Evolutionary conservation across 2,329 filamentous ascomycete genomes (phyloP), one percentile per base, ranked within the genome.

Genomic region (Pseudocercospora crystallina): DNA sequence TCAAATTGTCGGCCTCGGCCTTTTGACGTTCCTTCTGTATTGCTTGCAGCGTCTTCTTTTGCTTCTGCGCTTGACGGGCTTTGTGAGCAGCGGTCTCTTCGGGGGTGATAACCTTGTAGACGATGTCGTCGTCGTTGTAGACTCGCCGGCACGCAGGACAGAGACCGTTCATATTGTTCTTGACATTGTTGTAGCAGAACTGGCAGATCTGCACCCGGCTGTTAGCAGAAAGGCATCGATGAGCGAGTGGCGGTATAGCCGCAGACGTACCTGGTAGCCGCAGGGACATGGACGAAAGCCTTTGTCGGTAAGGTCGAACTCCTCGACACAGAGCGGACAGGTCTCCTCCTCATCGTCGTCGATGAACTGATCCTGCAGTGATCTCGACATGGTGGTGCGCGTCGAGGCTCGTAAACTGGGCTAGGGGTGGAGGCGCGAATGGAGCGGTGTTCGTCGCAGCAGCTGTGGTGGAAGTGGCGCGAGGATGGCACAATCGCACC

Each of bases 101-200:
- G 54, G 83, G 83, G 48, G 92, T 95, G 53, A 96, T 89, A 49
- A 94, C 87, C 73, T 96, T 96, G 82, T 90, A 99, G 72, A 96
- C 84, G 69, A 99, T 97, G 29, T 90, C 95, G 70, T 92, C 92
- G 62, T 99, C 95, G 70, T 96, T 90, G 71, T 99, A 99, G 5
- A 90, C 87, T 69, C 94, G 82, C 73, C 94, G 84, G 71, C 94
- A 99, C 61, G 95, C 95, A n/a, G 94, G 94, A 71, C 94, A 99
- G 51, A 96, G 81, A 32, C 92, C 91, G 69, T 96, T 97, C 81
- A 96, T 90, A 65, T 96, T 96, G 64, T 88, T 95, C 75, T 95
- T 95, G 71, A 99, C 95, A 71, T 97, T 99, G 75, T 99, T 96
- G 78, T 92, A 99, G 76, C 94, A 99, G 74, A 99, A 99, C 78